Evolutionary conservation across 1,139 yeast species (phyloP), one percentile per base, ranked within the genome.

Genomic region (Pichia sp.): DNA sequence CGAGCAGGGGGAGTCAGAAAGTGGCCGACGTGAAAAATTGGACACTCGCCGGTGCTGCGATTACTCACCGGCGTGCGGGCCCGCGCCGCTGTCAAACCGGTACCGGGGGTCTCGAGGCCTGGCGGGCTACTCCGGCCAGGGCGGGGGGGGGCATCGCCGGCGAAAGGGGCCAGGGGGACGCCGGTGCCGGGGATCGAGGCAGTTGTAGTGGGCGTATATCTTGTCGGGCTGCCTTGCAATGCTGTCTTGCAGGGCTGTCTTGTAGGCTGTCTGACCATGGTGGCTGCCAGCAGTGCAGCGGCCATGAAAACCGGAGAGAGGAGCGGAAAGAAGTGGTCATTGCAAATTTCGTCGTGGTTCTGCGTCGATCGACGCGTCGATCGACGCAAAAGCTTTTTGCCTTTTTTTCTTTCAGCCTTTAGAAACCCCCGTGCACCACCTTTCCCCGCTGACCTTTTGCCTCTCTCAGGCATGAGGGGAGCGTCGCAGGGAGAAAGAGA

Each of bases 401-500:
- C 4, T 30, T 30, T 13, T 13, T 30, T 30, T 16, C 40, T 36
- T 26, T n/a, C n/a, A n/a, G n/a, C n/a, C n/a, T n/a, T n/a, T n/a
- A n/a, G n/a, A 4, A 13, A 13, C 45, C 26, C 21, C 46, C 46
- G 46, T 43, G 36, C 46, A 43, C 45, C 45, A 18, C 34, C n/a
- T 7, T 7, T 18, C 21, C 7, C 23, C n/a, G 19, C 46, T n/a
- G n/a, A 19, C 37, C 46, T 13, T n/a, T 13, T 42, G 22, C 12
- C 13, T 25, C 19, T 30, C 36, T 25, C n/a, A 7, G n/a, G 8
- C 37, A 34, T 34, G 37, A 34, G 37, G 37, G 37, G 37, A 34
- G 18, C n/a, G n/a, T n/a, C n/a, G n/a, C n/a, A 34, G 37, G 18
- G 18, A 18, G 37, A 12, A 9, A 34, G 37, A 34, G 37, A 34